Percentiles rank a stretch among this genome's conserved stretches.
Evolutionary conservation across 495 filamentous ascomycete species (phyloP).

Genomic region (Annulohypoxylon nitens): DNA sequence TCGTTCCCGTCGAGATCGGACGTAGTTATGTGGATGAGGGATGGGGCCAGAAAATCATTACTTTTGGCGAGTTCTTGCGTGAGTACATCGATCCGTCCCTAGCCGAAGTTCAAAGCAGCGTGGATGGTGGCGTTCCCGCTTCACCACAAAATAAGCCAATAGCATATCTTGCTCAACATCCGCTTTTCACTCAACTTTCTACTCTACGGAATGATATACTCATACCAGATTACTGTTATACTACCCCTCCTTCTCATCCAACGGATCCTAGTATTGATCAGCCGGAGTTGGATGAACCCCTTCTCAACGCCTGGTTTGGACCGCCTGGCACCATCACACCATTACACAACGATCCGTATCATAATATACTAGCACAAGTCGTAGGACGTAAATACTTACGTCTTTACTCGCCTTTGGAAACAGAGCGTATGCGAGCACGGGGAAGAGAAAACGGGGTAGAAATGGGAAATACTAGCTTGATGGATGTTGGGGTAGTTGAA

Average conservation of each 20-base stretch:
- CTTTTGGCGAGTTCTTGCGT: conserved; percentile 78
- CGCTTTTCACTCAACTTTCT: conserved; percentile 86
- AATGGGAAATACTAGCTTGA: conserved; percentile 89
- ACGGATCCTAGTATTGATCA: conserved; percentile 65
- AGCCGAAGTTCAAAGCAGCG: conserved; percentile 8
- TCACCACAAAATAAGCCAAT: conserved; percentile 46
- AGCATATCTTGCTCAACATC: conserved; percentile 94
- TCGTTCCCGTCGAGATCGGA: conserved; percentile 92
- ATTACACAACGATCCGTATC: conserved; percentile 92
- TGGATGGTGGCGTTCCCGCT: conserved; percentile 21
- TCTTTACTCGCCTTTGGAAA: conserved; percentile 78
- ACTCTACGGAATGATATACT: conserved; percentile 78
- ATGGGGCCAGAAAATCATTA: conserved; percentile 88
- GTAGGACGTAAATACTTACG: conserved; percentile 92
- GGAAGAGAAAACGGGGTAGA: conserved; percentile 78
- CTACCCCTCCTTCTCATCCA: conserved; percentile 67
- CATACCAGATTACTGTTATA: conserved; percentile 89
- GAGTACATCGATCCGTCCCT: conserved; percentile 62
- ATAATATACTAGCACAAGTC: conserved; percentile 92
- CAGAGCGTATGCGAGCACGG: conserved; percentile 72
- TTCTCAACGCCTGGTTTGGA: conserved; percentile 94
- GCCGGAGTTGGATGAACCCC: conserved; percentile 63
- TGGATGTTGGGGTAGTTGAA: conserved; percentile 76
- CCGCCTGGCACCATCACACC: conserved; percentile 90
- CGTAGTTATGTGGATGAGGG: conserved; percentile 85